Evolutionary conservation across 306 rosid species (phyloP).

Genomic region (Crotalaria pallida): DNA sequence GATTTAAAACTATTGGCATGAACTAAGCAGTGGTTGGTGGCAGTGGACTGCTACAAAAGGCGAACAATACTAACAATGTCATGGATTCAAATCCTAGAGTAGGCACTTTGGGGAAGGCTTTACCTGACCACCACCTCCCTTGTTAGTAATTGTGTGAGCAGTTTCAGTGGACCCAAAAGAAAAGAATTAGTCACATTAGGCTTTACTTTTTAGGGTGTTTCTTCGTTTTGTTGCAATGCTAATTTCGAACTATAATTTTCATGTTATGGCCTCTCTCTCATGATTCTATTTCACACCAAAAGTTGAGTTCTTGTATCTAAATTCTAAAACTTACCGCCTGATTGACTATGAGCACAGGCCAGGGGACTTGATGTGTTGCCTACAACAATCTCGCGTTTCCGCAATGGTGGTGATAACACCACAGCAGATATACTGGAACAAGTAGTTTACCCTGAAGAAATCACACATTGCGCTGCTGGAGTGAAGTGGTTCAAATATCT

Average conservation of each 20-base stretch:
- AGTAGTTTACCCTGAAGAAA: constrained; percentile 79
- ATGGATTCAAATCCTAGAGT: no score
- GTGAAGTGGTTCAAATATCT: constrained; percentile 77
- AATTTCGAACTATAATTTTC: background rate
- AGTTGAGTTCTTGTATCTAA: background rate
- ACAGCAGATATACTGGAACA: constrained; percentile 77
- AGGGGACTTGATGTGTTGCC: constrained; percentile 86
- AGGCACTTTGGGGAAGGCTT: no score
- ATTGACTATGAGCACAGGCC: constrained; percentile 43
- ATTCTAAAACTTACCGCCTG: background rate
- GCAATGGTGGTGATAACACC: constrained; percentile 53
- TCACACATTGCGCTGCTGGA: constrained; percentile 86
- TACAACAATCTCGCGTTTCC: constrained; percentile 64
- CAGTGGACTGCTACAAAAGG: background rate
- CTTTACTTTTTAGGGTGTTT: background rate
- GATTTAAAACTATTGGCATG: background rate
- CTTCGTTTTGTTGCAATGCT: background rate
- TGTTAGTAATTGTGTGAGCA: no score
- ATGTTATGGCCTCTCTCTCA: background rate
- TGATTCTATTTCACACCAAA: background rate
- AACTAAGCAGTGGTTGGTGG: background rate
- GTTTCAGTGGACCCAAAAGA: no score
- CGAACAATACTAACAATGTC: background rate
- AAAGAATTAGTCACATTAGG: background rate
- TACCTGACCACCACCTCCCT: no score